Conservation (phyloP, 371 early-diverging fungal species). For the Capniomyces stellatus region DNA sequence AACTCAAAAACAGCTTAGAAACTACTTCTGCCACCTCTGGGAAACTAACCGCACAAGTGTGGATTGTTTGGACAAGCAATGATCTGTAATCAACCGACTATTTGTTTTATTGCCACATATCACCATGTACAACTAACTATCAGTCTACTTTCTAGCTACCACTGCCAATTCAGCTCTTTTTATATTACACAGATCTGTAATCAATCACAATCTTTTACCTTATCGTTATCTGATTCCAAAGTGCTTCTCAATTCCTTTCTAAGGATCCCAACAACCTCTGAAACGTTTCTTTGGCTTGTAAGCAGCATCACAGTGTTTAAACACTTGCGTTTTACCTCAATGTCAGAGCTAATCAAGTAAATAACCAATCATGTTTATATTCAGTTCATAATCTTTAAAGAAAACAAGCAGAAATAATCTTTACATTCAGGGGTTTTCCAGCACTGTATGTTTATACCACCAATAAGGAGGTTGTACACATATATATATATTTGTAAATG, state of each 20-base stretch:
- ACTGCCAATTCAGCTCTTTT: too few relatives aligned
- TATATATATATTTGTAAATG: too few relatives aligned
- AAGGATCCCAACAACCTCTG: slow-evolving; percentile 78
- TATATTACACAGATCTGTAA: too few relatives aligned
- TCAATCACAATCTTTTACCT: slow-evolving; percentile 31
- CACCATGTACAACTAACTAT: too few relatives aligned
- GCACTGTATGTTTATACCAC: too few relatives aligned
- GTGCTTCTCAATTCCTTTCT: slow-evolving; percentile 86
- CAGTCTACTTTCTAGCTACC: too few relatives aligned
- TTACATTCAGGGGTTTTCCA: too few relatives aligned
- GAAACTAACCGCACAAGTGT: slow-evolving; percentile 85
- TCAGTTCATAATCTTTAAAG: neutral
- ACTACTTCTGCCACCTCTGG: slow-evolving; percentile 87
- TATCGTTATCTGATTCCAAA: slow-evolving; percentile 67
- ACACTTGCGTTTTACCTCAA: slow-evolving; percentile 84
- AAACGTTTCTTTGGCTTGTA: slow-evolving; percentile 75
- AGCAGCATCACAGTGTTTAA: slow-evolving; percentile 73
- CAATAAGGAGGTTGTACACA: too few relatives aligned
- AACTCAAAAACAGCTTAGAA: slow-evolving; percentile 79
- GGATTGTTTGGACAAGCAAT: slow-evolving; percentile 88
- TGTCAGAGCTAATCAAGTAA: slow-evolving; percentile 78
- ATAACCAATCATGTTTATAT: slow-evolving; percentile 27
- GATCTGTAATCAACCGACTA: slow-evolving; percentile 82
- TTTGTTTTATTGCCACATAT: too few relatives aligned
- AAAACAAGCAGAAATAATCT: neutral